Conservation (phyloP, 371 early-diverging fungal species). For the Funneliformis caledonium region DNA sequence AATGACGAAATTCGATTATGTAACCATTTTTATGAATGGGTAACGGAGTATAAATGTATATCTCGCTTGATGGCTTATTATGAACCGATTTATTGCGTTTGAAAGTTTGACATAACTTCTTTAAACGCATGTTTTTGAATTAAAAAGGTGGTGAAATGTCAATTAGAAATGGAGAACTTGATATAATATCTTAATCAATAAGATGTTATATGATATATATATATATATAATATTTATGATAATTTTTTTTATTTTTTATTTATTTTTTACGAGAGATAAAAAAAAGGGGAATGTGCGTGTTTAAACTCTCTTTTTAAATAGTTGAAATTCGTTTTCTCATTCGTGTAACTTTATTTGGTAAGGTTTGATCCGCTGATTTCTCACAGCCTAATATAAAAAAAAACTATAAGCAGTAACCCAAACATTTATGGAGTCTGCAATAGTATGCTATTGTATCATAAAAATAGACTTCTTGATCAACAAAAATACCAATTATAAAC, state of each 20-base stretch:
- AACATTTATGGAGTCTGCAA: neutral
- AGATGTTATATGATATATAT: neutral
- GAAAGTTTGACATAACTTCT: neutral
- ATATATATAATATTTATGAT: neutral
- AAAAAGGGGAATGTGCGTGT: too few species aligned
- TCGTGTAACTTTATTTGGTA: too few species aligned
- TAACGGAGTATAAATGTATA: conserved; percentile 26
- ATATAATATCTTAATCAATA: neutral
- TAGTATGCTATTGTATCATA: neutral
- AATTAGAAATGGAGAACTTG: neutral
- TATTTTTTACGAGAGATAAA: neutral
- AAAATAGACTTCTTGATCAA: neutral
- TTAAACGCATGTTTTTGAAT: neutral
- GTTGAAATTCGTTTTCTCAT: too few species aligned
- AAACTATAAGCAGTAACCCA: neutral
- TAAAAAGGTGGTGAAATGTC: neutral
- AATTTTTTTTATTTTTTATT: neutral
- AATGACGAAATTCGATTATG: conserved; percentile 32
- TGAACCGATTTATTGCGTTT: neutral
- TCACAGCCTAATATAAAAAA: too few species aligned
- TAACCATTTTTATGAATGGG: conserved; percentile 18
- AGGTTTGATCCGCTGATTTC: neutral
- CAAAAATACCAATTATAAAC: too few species aligned
- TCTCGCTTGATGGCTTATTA: neutral
- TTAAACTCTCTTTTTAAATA: too few species aligned